Evolutionary conservation across 2,329 filamentous ascomycete species (phyloP), one percentile per base, ranked within the genome.

Genomic region (Incumbomyces lentus): DNA sequence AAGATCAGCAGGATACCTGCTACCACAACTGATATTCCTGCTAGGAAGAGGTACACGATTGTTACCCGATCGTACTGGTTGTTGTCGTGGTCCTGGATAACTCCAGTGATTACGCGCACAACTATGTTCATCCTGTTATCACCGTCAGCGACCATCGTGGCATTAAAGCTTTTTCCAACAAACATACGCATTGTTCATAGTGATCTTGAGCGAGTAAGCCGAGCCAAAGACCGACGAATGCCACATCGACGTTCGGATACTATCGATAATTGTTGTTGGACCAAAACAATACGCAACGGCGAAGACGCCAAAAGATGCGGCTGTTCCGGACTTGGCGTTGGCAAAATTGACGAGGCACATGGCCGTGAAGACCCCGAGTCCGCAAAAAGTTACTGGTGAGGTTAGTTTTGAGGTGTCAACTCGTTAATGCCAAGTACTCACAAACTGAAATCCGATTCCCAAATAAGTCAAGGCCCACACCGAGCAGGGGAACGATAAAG

Each of bases 201-300:
- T 73, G 31, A 81, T 71, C 49, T 81, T 81, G 47, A 79, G 60
- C 1, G 75, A 69, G 49, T 80, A 81, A 0, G 73, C 78, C 0
- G 75, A 73, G 0, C 77, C 78, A 48, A 81, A 81, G 0, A 78
- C 73, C 2, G 73, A 73, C 47, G 76, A 73, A 19, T 78, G 68
- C 73, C 75, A 79, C 59, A 81, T 71, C 0, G 70, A 69, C 0
- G 77, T 79, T 13, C 78, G 73, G 19, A 80, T 76, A 17, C 72
- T 67, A 55, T 81, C 78, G 44, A 81, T 78, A 48, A 81, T 76
- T 2, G 71, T 66, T 0, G 76, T 78, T 0, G 77, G 75, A 0
- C 77, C 77, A 1, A 81, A 64, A 0, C 69, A 72, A 3, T 64
- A 64, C 0, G 76, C 73, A 11, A 81, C 62, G 0, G 76, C 78